Evolutionary conservation across 495 filamentous ascomycete genomes (phyloP).

Genomic region (Aspergillus carlsbadensis): DNA sequence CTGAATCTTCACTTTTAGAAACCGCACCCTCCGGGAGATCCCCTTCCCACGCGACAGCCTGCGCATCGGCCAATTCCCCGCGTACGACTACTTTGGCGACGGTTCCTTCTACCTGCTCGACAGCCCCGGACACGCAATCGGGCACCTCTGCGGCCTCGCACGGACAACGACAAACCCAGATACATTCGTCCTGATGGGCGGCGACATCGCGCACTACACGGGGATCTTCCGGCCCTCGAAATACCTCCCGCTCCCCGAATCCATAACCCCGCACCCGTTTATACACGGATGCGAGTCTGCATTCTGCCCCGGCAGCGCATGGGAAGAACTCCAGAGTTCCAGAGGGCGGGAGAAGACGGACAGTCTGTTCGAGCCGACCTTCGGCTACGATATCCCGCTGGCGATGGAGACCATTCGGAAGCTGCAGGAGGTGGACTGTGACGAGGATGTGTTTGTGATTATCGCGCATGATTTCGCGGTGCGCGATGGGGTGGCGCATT

Average conservation of each 20-base stretch:
- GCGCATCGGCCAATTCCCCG: constrained; percentile 36
- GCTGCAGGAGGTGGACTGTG: constrained; percentile 48
- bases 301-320: constrained; percentile 15
- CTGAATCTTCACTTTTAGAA: neutral
- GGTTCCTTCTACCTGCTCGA: constrained; percentile 49
- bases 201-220: constrained; percentile 53
- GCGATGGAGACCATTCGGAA: constrained; percentile 37
- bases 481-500: constrained; percentile 4
- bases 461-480: constrained; percentile 38
- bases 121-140: constrained; percentile 44
- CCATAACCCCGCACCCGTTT: neutral
- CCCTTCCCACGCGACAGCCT: constrained; percentile 42
- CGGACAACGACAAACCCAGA: constrained; percentile 37
- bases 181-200: constrained; percentile 42
- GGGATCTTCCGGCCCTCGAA: constrained; percentile 53
- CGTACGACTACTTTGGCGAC: constrained; percentile 54
- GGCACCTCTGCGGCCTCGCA: constrained; percentile 43
- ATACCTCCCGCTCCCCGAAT: constrained; percentile 26
- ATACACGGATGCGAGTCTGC: neutral
- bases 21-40: constrained; percentile 32
- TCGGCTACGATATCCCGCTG: constrained; percentile 18
- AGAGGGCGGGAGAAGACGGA: constrained; percentile 9
- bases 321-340: constrained; percentile 11
- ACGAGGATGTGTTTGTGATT: constrained; percentile 51
- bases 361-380: constrained; percentile 15